Percentiles rank a stretch among this genome's conserved stretches.
phyloP scores from a whole-genome alignment of 2,329 filamentous ascomycete genomes.

The Pseudocercospora macadamiae region DNA sequence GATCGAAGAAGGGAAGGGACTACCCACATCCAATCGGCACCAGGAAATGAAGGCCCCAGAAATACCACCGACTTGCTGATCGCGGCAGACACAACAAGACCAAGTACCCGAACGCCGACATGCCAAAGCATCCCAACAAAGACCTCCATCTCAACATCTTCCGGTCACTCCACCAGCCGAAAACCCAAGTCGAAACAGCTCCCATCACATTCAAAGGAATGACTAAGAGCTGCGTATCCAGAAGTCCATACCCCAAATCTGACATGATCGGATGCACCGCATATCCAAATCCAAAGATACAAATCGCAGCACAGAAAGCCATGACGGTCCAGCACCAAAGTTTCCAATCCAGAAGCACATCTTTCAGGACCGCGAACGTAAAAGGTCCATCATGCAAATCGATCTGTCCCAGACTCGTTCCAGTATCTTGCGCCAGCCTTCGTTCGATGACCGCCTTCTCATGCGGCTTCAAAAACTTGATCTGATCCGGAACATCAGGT shows the following conservation, averaged over 20 bases:
- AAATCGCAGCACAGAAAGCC: not conserved
- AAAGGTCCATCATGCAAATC: not conserved
- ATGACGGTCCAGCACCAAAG: not conserved
- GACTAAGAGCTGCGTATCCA: not conserved
- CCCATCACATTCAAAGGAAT: not conserved
- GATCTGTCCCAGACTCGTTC: not conserved
- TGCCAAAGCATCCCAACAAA: not conserved
- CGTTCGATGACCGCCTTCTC: not conserved
- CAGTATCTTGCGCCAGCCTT: not conserved
- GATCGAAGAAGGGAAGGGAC: too few species aligned
- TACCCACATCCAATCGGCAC: not conserved
- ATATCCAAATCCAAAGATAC: not conserved
- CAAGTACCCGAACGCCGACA: not conserved
- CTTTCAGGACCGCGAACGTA: not conserved
- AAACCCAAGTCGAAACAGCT: not conserved
- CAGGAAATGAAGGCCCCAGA: not conserved
- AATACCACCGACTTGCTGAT: not conserved
- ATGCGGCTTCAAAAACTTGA: not conserved
- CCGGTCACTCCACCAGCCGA: not conserved
- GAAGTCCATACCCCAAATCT: not conserved
- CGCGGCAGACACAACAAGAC: not conserved
- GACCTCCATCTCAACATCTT: not conserved
- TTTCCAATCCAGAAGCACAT: not conserved
- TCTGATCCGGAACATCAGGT: not conserved
- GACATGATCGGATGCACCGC: not conserved